Percentiles rank a stretch among this genome's conserved stretches.
These are phyloP conservation scores for Trichoderma breve DNA, from an alignment of 2,329 filamentous ascomycete species.

Conservation along the genomic window DNA sequence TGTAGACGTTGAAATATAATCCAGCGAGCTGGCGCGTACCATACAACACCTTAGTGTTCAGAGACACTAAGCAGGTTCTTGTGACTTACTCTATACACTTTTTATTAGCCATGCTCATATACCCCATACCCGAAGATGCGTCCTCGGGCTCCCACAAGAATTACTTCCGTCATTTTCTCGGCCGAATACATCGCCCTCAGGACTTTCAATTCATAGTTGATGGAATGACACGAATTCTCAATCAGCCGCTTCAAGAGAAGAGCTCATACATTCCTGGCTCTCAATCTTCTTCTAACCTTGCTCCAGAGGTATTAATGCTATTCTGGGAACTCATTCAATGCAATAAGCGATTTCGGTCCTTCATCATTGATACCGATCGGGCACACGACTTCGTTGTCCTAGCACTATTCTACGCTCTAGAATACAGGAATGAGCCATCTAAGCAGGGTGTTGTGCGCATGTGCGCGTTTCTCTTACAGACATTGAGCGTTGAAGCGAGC, in stretches of 20 bases:
- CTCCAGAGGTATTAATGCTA: constrained; percentile 92
- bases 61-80: constrained; percentile 83
- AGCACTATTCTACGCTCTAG: constrained; percentile 87
- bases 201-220: constrained; percentile 98
- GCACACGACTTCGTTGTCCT: constrained; percentile 91
- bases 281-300: constrained; percentile 77
- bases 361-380: constrained; percentile 92
- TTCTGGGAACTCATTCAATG: constrained; percentile 98
- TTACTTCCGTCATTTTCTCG: constrained; percentile 88
- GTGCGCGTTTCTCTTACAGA: constrained; percentile 96
- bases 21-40: constrained; percentile 90
- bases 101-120: constrained; percentile 79
- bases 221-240: constrained; percentile 87
- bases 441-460: constrained; percentile 93
- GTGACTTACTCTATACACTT: constrained; percentile 92
- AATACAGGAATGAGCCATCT: constrained; percentile 79
- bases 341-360: constrained; percentile 94
- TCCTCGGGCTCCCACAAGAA: constrained; percentile 72
- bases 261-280: constrained; percentile 84
- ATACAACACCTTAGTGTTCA: constrained; percentile 89
- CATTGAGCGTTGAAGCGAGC: constrained; percentile 85
- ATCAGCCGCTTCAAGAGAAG: constrained; percentile 87
- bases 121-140: constrained; percentile 80
- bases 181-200: constrained; percentile 84
- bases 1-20: constrained; percentile 88